These are phyloP conservation scores for Ramaria rubella DNA, from an alignment of 768 basidiomycete genomes.

Conservation along the genomic window DNA sequence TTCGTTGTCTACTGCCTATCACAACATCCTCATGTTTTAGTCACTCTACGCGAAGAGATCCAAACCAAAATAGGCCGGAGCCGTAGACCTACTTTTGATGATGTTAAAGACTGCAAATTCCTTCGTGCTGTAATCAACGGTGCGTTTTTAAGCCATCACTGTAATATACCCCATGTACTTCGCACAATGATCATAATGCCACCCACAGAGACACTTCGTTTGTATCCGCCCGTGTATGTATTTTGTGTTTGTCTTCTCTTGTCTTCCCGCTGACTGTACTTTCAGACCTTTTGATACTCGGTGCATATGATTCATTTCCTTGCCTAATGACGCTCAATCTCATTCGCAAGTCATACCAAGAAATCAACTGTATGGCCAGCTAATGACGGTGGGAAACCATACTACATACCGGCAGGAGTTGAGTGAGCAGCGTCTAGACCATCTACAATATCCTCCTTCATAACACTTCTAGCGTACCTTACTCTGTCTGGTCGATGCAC, in stretches of 20 bases:
- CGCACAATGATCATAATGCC: background rate
- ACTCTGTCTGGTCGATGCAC: constrained; percentile 28
- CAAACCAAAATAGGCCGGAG: constrained; percentile 42
- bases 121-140: too few relatives aligned
- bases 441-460: background rate
- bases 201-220: constrained; percentile 41
- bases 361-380: background rate
- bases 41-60: constrained; percentile 51
- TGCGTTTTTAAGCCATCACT: constrained; percentile 56
- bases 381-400: constrained; percentile 3
- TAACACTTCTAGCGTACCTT: background rate
- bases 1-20: constrained; percentile 41
- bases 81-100: constrained; percentile 45
- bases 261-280: too few relatives aligned
- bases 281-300: background rate
- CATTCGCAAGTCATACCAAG: background rate
- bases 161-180: background rate
- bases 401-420: background rate
- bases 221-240: constrained; percentile 50
- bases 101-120: constrained; percentile 57
- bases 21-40: constrained; percentile 41
- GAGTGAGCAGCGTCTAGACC: background rate
- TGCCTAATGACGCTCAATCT: background rate
- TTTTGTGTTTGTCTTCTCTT: background rate
- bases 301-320: background rate